Conservation (phyloP, 139 green algal genomes). For the Volvox africanus region DNA sequence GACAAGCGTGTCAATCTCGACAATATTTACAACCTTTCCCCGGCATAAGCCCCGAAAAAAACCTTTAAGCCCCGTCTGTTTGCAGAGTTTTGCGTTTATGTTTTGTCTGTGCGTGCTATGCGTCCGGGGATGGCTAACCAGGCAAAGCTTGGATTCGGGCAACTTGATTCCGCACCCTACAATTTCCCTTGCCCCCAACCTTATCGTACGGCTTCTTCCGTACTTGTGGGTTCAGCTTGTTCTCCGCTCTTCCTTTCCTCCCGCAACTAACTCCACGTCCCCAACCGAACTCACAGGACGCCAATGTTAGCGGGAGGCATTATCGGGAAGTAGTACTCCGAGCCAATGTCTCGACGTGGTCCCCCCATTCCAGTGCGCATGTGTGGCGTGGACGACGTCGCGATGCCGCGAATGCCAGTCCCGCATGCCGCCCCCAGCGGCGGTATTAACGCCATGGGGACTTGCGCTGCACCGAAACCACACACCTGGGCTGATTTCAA, state of each 20-base stretch:
- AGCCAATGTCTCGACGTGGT: background rate
- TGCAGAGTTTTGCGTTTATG: too few species aligned
- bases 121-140: too few species aligned
- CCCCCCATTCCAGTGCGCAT: background rate
- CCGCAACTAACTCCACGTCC: too few species aligned
- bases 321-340: slow-evolving; percentile 21
- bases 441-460: background rate
- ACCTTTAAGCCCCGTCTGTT: too few species aligned
- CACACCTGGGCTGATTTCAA: background rate
- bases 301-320: slow-evolving; percentile 13
- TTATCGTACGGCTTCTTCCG: background rate
- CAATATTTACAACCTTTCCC: too few species aligned
- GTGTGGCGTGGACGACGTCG: background rate
- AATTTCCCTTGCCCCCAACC: background rate
- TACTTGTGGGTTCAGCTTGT: too few species aligned
- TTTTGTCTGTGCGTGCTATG: too few species aligned
- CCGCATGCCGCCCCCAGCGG: background rate
- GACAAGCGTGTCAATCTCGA: too few species aligned
- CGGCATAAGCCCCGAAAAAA: too few species aligned
- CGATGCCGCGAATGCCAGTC: slow-evolving; percentile 14
- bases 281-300: slow-evolving; percentile 26
- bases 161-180: background rate
- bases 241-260: too few species aligned
- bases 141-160: too few species aligned
- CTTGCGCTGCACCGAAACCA: background rate